A percentile compares a stretch with the other conserved stretches of the same genome.
Evolutionary conservation across 2,329 filamentous ascomycete genomes (phyloP).

Genomic region (Xylaria sp.): DNA sequence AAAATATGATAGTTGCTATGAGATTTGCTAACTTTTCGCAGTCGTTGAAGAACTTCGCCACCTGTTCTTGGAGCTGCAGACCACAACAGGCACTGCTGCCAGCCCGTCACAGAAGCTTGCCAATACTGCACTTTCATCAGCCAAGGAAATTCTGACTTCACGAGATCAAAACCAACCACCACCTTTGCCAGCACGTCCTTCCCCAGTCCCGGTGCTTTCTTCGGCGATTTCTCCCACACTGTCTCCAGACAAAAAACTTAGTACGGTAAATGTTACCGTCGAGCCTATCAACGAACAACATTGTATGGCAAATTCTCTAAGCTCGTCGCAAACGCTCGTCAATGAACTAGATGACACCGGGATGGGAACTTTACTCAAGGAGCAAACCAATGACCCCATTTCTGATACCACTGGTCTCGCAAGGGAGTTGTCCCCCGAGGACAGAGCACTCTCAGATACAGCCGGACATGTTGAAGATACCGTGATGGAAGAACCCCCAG

Average conservation of each 20-base stretch:
- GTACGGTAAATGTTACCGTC: conserved; percentile 52
- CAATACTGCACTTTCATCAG: conserved; percentile 77
- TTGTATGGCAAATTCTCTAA: conserved; percentile 60
- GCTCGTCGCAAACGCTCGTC: conserved; percentile 66
- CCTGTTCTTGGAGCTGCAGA: conserved; percentile 78
- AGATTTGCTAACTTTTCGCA: conserved; percentile 51
- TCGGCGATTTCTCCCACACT: too few species aligned
- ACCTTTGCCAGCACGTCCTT: conserved; percentile 62
- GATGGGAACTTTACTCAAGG: conserved; percentile 46
- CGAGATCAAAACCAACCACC: conserved; percentile 53
- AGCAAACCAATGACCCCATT: conserved; percentile 15
- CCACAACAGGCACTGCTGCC: conserved; percentile 69
- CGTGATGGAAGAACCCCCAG: conserved; percentile 43
- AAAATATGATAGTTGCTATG: background rate
- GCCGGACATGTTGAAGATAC: conserved; percentile 43
- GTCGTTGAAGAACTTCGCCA: conserved; percentile 78
- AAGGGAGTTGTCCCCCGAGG: conserved; percentile 15
- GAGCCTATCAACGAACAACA: conserved; percentile 49
- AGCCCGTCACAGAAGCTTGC: conserved; percentile 81
- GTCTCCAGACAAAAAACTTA: conserved; percentile 48
- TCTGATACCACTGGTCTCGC: conserved; percentile 3
- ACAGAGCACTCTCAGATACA: conserved; percentile 25
- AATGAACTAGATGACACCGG: conserved; percentile 55
- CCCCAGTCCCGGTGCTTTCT: conserved; percentile 53
- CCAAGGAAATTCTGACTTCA: conserved; percentile 50